A percentile compares a stretch with the other conserved stretches of the same genome.
Evolutionary conservation across 441 rosid species (phyloP).

Genomic region (Mallotus repandus): DNA sequence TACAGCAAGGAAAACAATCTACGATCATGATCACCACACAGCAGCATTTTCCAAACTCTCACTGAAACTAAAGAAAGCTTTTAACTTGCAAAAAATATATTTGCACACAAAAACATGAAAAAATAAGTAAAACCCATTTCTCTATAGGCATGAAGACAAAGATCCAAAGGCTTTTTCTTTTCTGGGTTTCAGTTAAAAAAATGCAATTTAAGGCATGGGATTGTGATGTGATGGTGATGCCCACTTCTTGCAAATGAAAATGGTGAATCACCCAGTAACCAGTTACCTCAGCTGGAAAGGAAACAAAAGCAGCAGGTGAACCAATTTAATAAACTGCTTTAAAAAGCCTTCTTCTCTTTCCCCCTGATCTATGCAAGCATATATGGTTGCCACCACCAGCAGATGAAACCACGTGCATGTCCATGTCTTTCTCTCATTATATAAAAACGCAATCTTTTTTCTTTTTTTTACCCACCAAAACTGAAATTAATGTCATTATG

Average conservation of each 20-base stretch:
- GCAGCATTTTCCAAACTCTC: constrained; percentile 31
- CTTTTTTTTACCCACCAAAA: not conserved
- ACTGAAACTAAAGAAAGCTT: constrained; percentile 27
- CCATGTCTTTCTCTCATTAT: constrained; percentile 31
- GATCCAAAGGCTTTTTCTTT: constrained; percentile 23
- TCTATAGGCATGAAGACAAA: constrained; percentile 20
- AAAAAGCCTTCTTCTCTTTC: constrained; percentile 10
- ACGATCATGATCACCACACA: constrained; percentile 33
- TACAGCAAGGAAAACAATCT: constrained; percentile 23
- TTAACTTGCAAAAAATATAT: constrained; percentile 1
- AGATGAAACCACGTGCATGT: constrained; percentile 70
- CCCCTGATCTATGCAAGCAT: not conserved
- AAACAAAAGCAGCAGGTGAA: constrained; percentile 44
- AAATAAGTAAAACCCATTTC: constrained; percentile 7
- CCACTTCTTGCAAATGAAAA: constrained; percentile 6
- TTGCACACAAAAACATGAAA: constrained; percentile 13
- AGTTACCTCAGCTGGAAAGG: constrained; percentile 67
- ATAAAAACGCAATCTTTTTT: not conserved
- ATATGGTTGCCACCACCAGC: constrained; percentile 39
- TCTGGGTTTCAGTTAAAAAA: constrained; percentile 38
- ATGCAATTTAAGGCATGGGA: constrained; percentile 21
- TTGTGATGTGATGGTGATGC: not conserved
- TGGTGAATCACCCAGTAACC: constrained; percentile 13
- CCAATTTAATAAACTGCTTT: constrained; percentile 33
- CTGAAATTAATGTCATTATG: constrained; percentile 7